Conservation (phyloP, 257 asterid genomes). For the Ballota nigra region DNA sequence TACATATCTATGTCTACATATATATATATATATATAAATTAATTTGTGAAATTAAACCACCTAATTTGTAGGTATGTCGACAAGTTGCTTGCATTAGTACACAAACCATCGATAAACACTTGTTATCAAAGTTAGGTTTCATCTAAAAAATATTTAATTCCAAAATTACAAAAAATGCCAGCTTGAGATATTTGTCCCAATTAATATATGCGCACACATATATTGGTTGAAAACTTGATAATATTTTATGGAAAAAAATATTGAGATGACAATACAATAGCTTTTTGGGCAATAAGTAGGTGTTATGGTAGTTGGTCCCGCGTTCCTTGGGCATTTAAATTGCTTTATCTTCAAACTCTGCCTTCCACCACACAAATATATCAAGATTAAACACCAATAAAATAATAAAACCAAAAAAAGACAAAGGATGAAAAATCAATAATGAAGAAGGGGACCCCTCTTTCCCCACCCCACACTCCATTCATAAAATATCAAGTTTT, state of each 20-base stretch:
- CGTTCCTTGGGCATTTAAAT: slow-evolving; percentile 53
- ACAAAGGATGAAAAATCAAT: slow-evolving; percentile 59
- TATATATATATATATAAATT: no score
- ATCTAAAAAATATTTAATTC: slow-evolving; percentile 9
- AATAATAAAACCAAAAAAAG: slow-evolving; percentile 25
- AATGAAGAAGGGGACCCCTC: slow-evolving; percentile 47
- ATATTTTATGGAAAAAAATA: not conserved
- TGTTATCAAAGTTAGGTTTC: slow-evolving; percentile 28
- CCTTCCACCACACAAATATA: slow-evolving; percentile 70
- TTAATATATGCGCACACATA: not conserved
- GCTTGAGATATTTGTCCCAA: slow-evolving; percentile 24
- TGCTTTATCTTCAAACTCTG: slow-evolving; percentile 74
- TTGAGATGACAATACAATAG: slow-evolving; percentile 35
- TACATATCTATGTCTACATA: not conserved
- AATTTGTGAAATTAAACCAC: slow-evolving; percentile 8
- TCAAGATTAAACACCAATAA: slow-evolving; percentile 19
- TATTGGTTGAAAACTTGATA: slow-evolving; percentile 4
- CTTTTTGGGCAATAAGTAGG: slow-evolving; percentile 67
- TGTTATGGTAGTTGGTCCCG: slow-evolving; percentile 71
- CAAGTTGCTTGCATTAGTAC: slow-evolving; percentile 17
- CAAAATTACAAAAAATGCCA: not conserved
- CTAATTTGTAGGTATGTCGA: slow-evolving; percentile 8
- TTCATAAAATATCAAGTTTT: not conserved
- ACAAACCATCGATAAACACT: slow-evolving; percentile 22
- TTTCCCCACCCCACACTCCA: slow-evolving; percentile 22